Conservation (phyloP, 768 basidiomycete species). For the Calocybe indica region DNA sequence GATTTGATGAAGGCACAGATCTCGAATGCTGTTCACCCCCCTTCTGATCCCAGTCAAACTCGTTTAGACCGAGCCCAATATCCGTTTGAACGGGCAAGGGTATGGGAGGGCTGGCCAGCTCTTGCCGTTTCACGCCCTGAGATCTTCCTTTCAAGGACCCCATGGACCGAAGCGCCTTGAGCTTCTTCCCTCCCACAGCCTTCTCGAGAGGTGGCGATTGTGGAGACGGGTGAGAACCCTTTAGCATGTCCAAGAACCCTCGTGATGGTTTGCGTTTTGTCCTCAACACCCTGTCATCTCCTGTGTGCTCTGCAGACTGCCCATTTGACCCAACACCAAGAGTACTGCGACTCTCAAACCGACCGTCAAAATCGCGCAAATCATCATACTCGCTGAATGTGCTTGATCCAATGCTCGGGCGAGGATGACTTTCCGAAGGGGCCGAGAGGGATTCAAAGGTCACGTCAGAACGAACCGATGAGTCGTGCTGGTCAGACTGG, state of each 20-base stretch:
- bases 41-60: constrained; percentile 45
- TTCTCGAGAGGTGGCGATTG: constrained; percentile 39
- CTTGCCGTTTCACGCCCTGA: constrained; percentile 27
- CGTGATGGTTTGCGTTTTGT: constrained; percentile 56
- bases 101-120: constrained; percentile 42
- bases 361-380: constrained; percentile 78
- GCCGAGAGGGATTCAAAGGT: constrained; percentile 25
- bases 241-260: constrained; percentile 63
- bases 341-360: constrained; percentile 78
- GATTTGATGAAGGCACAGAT: constrained; percentile 21
- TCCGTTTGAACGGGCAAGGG: constrained; percentile 52
- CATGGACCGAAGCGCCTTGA: constrained; percentile 79
- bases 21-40: constrained; percentile 26
- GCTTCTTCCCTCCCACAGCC: constrained; percentile 35
- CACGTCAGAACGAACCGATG: constrained; percentile 22
- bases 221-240: constrained; percentile 37
- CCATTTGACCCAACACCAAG: constrained; percentile 39
- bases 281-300: constrained; percentile 27
- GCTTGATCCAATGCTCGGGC: constrained; percentile 70
- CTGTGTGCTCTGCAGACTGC: constrained; percentile 15
- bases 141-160: constrained; percentile 65
- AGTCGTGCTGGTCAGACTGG: constrained; percentile 11
- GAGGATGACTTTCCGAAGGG: constrained; percentile 35
- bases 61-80: constrained; percentile 48
- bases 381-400: constrained; percentile 86